A percentile compares a stretch with the other conserved stretches of the same genome.
Evolutionary conservation across 1,284 basidiomycete species (phyloP).

Genomic region (Pisolithus thermaeus): DNA sequence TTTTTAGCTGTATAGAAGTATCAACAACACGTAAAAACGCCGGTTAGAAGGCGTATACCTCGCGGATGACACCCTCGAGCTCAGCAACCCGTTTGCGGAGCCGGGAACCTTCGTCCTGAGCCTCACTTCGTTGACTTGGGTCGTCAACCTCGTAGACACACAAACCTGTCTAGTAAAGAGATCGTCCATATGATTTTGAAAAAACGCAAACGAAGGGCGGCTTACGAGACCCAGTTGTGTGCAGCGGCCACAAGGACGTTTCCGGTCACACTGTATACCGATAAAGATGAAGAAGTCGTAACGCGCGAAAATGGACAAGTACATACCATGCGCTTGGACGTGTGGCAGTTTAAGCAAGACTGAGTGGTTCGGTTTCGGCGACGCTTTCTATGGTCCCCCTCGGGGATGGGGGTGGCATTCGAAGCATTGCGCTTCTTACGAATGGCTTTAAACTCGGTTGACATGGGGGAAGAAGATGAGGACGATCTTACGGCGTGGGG

Average conservation of each 20-base stretch:
- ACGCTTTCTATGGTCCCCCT: conserved; percentile 47
- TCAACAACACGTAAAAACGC: not conserved
- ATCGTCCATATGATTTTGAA: not conserved
- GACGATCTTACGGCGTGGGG: conserved; percentile 1
- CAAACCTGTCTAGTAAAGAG: conserved; percentile 55
- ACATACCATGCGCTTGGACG: conserved; percentile 77
- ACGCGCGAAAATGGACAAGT: not conserved
- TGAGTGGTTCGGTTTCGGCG: conserved; percentile 63
- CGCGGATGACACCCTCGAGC: conserved; percentile 77
- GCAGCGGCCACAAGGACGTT: conserved; percentile 67
- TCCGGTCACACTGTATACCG: conserved; percentile 55
- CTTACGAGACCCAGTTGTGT: conserved; percentile 66
- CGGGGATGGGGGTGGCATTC: conserved; percentile 15
- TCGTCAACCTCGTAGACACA: conserved; percentile 85
- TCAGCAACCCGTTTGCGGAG: conserved; percentile 75
- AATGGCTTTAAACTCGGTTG: conserved; percentile 21
- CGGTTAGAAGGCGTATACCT: conserved; percentile 36
- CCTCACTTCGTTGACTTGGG: conserved; percentile 47
- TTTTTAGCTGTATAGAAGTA: conserved; percentile 44
- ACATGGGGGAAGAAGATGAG: conserved; percentile 16
- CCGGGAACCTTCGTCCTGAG: conserved; percentile 59
- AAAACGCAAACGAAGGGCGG: conserved; percentile 1
- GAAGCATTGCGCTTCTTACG: conserved; percentile 24
- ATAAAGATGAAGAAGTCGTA: not conserved
- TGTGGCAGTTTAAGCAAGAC: conserved; percentile 64